Evolutionary conservation across 2,329 filamentous ascomycete genomes (phyloP).

Genomic region (Fusarium tuaranense): DNA sequence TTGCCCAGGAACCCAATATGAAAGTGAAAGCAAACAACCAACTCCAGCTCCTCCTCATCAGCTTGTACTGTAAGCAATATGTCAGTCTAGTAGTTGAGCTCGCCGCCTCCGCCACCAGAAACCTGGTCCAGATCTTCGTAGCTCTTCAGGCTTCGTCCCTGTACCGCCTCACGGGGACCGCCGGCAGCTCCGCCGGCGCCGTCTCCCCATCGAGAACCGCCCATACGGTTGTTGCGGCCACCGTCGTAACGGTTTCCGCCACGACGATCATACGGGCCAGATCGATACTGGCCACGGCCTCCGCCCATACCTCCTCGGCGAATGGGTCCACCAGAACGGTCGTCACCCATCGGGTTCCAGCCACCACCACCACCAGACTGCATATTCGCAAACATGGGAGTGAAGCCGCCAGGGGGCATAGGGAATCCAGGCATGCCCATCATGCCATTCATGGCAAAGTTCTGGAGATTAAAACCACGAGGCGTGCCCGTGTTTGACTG

Average conservation of each 20-base stretch:
- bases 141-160: conserved; percentile 92
- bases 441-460: conserved; percentile 71
- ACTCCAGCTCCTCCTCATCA: conserved; percentile 25
- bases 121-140: conserved; percentile 97
- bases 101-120: conserved; percentile 78
- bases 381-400: conserved; percentile 66
- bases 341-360: conserved; percentile 65
- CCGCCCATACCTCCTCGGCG: conserved; percentile 71
- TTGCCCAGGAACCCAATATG: conserved; percentile 23
- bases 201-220: conserved; percentile 75
- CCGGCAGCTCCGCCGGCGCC: conserved; percentile 81
- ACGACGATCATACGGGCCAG: conserved; percentile 81
- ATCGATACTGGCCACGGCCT: conserved; percentile 67
- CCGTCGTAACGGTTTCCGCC: conserved; percentile 66
- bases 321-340: conserved; percentile 74
- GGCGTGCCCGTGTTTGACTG: conserved; percentile 86
- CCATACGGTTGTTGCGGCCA: conserved; percentile 60
- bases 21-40: conserved; percentile 25
- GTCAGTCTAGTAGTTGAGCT: conserved; percentile 84
- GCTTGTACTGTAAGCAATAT: not conserved
- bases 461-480: conserved; percentile 88
- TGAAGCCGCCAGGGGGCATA: conserved; percentile 60
- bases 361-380: conserved; percentile 55
- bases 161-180: conserved; percentile 90
- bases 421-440: conserved; percentile 72